A percentile compares a stretch with the other conserved stretches of the same genome.
These are phyloP conservation scores for Salmacisia buchloeana DNA, from an alignment of 1,284 basidiomycete genomes.

Conservation along the genomic window DNA sequence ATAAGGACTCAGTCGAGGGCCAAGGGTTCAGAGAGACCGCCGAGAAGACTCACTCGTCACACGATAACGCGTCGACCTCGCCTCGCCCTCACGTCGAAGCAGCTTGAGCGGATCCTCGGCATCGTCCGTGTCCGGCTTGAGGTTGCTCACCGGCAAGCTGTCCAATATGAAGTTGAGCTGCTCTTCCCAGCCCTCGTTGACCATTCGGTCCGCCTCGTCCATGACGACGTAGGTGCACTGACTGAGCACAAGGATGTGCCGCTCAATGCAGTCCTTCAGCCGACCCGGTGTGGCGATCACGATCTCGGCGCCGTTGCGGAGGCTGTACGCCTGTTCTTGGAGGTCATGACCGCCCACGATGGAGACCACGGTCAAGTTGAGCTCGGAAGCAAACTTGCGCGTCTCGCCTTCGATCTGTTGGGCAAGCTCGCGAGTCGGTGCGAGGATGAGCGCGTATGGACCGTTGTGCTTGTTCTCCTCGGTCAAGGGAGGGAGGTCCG, in stretches of 20 bases:
- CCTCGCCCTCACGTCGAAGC: conserved; percentile 29
- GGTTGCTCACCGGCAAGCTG: conserved; percentile 74
- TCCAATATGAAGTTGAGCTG: conserved; percentile 94
- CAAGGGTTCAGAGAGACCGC: neutral
- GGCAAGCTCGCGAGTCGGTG: conserved; percentile 93
- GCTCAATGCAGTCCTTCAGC: conserved; percentile 92
- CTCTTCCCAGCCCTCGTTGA: conserved; percentile 90
- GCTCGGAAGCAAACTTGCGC: conserved; percentile 76
- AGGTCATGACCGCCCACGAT: conserved; percentile 91
- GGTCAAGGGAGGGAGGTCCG: conserved; percentile 71
- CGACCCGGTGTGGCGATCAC: conserved; percentile 97
- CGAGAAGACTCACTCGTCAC: conserved; percentile 25
- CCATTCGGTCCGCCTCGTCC: conserved; percentile 99
- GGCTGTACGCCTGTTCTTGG: conserved; percentile 92
- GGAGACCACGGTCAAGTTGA: conserved; percentile 88
- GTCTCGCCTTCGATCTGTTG: conserved; percentile 94
- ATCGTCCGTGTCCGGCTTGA: conserved; percentile 66
- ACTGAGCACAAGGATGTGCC: conserved; percentile 85
- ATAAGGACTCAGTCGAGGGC: neutral
- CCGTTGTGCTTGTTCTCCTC: conserved; percentile 89
- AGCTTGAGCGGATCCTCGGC: conserved; percentile 46
- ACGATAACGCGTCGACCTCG: conserved; percentile 25
- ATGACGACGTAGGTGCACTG: conserved; percentile 98
- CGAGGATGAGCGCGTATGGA: conserved; percentile 86
- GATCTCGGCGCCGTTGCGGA: conserved; percentile 92